Base-by-base conservation (phyloP, 169 alveolate genomes). In the Ophryocystis elektroscirrha region DNA sequence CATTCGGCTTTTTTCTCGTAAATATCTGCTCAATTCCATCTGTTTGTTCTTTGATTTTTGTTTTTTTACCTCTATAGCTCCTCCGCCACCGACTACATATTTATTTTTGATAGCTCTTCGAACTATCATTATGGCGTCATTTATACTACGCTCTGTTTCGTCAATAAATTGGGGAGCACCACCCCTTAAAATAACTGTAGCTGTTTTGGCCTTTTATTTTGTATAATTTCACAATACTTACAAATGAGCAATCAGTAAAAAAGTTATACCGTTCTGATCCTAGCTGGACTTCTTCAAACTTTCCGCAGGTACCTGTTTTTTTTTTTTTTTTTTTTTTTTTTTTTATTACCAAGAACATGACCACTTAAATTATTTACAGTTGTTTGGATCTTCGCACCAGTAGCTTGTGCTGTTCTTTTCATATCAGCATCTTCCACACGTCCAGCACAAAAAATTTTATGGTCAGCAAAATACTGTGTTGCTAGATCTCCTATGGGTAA, bases 401-500 rank as follows among this genome's bases (percentile, higher is more conserved):
- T 88, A 26, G 97, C 95, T 47, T 79, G 68, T 20, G 86, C 69
- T 12, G 93, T 84, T 65, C 97, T 78, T 51, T 60, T 58, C 53
- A 91, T 53, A 56, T 89, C 98, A 28, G 81, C 93, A 48, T 76
- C 78, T 26, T 85, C 92, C 18, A 91, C 98, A 51, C 98, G 72
- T 5, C 98, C 98, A 26, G 97, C 97, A 30, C 63, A 51, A 45
- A 53, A 51, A 29, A 49, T 51, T 42, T 29, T 41, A 35, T 58
- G 57, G 28, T 52, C 59, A n/a, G 98, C 98, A 63, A 91, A 91
- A 62, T 78, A 91, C 69, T 91, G 93, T 15, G 98, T 89, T n/a
- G 98, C 98, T 7, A 91, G 62, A 65, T 91, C 98, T 3, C 98
- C 98, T 32, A 91, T 89, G 1, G 98, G 96, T 27, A 89, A 86